These are phyloP conservation scores for Lactarius vividus DNA, from an alignment of 768 basidiomycete genomes.

Conservation along the genomic window DNA sequence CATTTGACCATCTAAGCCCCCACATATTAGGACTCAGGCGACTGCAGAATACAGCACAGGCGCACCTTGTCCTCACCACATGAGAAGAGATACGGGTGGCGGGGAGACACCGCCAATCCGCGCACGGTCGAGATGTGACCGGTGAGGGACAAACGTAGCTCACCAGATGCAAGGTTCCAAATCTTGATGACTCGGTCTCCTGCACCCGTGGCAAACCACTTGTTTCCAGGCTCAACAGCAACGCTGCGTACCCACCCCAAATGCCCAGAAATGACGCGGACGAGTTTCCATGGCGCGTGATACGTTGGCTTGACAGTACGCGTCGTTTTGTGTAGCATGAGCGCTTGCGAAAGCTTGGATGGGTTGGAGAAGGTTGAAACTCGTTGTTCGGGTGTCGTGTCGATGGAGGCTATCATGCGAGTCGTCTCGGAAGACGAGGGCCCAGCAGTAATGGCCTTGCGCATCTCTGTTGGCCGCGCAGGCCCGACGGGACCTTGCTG, in stretches of 20 bases:
- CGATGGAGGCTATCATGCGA: slow-evolving; percentile 69
- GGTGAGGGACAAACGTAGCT: slow-evolving; percentile 92
- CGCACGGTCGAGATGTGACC: slow-evolving; percentile 97
- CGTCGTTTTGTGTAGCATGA: slow-evolving; percentile 89
- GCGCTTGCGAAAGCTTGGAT: slow-evolving; percentile 76
- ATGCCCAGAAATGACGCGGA: slow-evolving; percentile 96
- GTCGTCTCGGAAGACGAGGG: slow-evolving; percentile 47
- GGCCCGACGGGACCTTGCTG: slow-evolving; percentile 85
- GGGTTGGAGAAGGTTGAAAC: slow-evolving; percentile 70
- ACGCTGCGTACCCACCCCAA: slow-evolving; percentile 96
- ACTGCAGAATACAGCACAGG: background rate
- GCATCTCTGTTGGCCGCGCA: slow-evolving; percentile 58
- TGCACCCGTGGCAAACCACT: slow-evolving; percentile 98
- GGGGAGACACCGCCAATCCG: slow-evolving; percentile 85
- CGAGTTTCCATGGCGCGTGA: slow-evolving; percentile 94
- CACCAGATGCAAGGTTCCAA: slow-evolving; percentile 97
- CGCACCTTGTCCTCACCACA: slow-evolving; percentile 96
- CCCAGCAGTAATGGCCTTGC: slow-evolving; percentile 72
- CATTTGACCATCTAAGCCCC: slow-evolving; percentile 92
- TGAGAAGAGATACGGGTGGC: slow-evolving; percentile 97
- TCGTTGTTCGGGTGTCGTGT: slow-evolving; percentile 64
- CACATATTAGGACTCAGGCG: background rate
- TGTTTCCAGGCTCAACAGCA: slow-evolving; percentile 95
- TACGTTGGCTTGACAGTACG: slow-evolving; percentile 94
- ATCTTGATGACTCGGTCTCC: slow-evolving; percentile 99